phyloP scores from a whole-genome alignment of 108 stramenopile species.

The Mediolabrus comicus region DNA sequence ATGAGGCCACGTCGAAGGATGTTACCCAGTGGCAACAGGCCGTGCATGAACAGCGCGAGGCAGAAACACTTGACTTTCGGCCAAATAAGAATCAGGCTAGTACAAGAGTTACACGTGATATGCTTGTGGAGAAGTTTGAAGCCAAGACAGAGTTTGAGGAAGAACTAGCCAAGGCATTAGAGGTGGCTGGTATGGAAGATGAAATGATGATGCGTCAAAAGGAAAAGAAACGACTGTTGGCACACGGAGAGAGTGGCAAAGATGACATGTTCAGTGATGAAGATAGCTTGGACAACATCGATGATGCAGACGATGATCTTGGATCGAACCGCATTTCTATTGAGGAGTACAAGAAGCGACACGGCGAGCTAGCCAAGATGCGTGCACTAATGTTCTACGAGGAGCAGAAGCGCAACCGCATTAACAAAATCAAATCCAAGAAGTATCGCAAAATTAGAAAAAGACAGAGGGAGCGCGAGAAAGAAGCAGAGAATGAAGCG shows the following conservation, averaged over 20 bases:
- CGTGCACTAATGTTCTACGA: slow-evolving; percentile 98
- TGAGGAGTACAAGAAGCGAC: slow-evolving; percentile 91
- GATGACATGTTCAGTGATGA: slow-evolving; percentile 2
- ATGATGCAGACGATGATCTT: slow-evolving; percentile 68
- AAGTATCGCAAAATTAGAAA: slow-evolving; percentile 95
- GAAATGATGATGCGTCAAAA: slow-evolving; percentile 72
- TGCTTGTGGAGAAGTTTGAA: slow-evolving; percentile 80
- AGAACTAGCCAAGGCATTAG: slow-evolving; percentile 81
- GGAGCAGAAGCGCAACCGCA: slow-evolving; percentile 96
- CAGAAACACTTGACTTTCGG: slow-evolving; percentile 92
- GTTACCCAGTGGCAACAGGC: slow-evolving; percentile 79
- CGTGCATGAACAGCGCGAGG: slow-evolving; percentile 88
- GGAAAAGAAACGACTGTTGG: slow-evolving; percentile 53
- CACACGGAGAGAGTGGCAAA: not conserved
- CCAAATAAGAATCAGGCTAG: slow-evolving; percentile 54
- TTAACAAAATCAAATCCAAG: slow-evolving; percentile 99
- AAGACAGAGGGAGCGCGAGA: slow-evolving; percentile 76
- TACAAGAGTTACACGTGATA: slow-evolving; percentile 51
- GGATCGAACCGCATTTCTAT: slow-evolving; percentile 80
- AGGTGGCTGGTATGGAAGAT: slow-evolving; percentile 81
- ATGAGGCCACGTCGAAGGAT: slow-evolving; percentile 72
- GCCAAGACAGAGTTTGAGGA: slow-evolving; percentile 92
- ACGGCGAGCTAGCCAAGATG: slow-evolving; percentile 93
- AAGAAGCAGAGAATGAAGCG: slow-evolving; percentile 77
- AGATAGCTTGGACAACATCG: not conserved